Base-by-base conservation (phyloP, 2,329 filamentous ascomycete genomes). In the Ophiocordyceps sinensis region DNA sequence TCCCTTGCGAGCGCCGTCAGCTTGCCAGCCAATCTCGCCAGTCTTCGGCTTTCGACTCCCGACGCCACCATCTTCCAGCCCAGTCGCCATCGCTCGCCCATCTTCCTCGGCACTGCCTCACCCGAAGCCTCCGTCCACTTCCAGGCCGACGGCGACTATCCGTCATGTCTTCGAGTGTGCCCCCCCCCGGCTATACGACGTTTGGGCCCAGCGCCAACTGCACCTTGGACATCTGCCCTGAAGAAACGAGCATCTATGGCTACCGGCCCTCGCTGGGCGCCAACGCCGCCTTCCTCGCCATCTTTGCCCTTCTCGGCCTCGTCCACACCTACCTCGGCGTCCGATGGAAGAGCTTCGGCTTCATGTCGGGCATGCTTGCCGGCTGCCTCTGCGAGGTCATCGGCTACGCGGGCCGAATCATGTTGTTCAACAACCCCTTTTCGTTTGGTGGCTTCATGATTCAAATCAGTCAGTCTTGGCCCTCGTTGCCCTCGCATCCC, bases 361-460 rank as follows among this genome's bases (percentile, higher is more conserved):
- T 70, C 53, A 65, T 65, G 57, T 47, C 49, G 11, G 66, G 64
- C 45, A 74, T 82, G 66, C 49, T 74, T 7, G 50, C 67, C 15
- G 79, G 79, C 37, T 75, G 70, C 47, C 34, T 70, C 6, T 62
- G 66, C 38, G 77, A 80, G 49, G 65, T 80, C 11, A 51, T 80
- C 29, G 79, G 79, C 15, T 84, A 84, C 46, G 57, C 61, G 1
- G 79, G 76, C 3, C 67, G 79, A 11, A 62, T 81, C 40, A 53
- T 76, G 50, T 60, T 78, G 44, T 67, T 70, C 46, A 45, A 67
- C 36, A 72, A 82, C 49, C 74, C 76, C 0, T 82, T 77, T 51
- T 63, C 54, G 38, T 70, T 78, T 52, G 52, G 53, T 12, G 74
- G 68, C 8, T 84, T 83, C 53, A 67, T 82, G 53, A 67, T 81